Conservation (phyloP, 805 yeast genomes). For the Yarrowia sp. region DNA sequence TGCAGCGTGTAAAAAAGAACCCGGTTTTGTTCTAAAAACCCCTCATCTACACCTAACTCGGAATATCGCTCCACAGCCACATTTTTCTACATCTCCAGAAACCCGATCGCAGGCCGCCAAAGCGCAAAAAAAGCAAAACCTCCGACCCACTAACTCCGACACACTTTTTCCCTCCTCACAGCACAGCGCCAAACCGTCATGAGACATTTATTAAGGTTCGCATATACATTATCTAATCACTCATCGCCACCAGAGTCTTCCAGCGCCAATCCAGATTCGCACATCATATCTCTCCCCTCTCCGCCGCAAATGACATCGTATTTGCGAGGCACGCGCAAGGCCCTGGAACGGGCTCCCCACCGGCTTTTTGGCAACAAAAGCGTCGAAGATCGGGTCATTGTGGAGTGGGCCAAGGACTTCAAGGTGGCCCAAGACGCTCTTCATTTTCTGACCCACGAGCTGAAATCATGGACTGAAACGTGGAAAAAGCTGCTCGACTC, state of each 20-base stretch:
- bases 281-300: background rate
- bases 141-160: background rate
- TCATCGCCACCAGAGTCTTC: conserved; percentile 8
- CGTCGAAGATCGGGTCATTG: conserved; percentile 37
- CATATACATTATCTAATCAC: conserved; percentile 21
- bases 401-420: conserved; percentile 40
- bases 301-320: conserved; percentile 6
- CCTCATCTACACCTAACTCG: too few species aligned
- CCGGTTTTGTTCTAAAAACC: too few species aligned
- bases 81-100: too few species aligned
- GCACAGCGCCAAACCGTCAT: background rate
- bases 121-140: too few species aligned
- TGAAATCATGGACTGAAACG: conserved; percentile 31
- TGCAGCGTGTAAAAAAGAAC: too few species aligned
- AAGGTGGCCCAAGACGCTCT: conserved; percentile 37
- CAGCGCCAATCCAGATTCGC: background rate
- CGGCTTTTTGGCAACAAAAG: conserved; percentile 38
- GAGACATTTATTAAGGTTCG: conserved; percentile 19
- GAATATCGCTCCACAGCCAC: too few species aligned
- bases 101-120: too few species aligned
- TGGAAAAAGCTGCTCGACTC: conserved; percentile 32
- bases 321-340: conserved; percentile 37
- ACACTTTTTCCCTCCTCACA: background rate
- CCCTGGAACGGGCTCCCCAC: conserved; percentile 40
- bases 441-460: conserved; percentile 31